Evolutionary conservation across 2,329 filamentous ascomycete genomes (phyloP).

Genomic region (Cladosporium oxysporum): DNA sequence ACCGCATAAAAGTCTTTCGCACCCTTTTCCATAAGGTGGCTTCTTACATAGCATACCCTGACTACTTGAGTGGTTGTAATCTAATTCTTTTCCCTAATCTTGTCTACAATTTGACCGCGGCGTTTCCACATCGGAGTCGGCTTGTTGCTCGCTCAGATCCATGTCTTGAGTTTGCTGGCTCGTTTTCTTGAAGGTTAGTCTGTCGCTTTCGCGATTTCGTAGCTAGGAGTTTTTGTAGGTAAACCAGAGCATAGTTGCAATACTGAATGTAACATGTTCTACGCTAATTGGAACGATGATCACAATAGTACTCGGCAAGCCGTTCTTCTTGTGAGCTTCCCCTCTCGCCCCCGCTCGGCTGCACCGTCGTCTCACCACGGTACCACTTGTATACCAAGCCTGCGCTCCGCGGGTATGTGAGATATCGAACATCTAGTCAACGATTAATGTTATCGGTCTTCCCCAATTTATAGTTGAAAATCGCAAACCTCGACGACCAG

Average conservation of each 20-base stretch:
- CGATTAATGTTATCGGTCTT: background rate
- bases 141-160: background rate
- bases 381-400: background rate
- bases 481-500: background rate
- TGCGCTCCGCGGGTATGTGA: background rate
- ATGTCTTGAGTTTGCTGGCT: background rate
- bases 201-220: background rate
- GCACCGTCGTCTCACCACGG: background rate
- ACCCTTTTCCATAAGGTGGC: background rate
- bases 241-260: background rate
- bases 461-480: background rate
- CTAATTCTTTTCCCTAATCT: background rate
- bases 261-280: background rate
- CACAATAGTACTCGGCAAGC: background rate
- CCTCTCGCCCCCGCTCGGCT: conserved; percentile 3
- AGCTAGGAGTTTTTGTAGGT: background rate
- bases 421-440: background rate
- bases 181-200: background rate
- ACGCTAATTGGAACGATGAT: background rate
- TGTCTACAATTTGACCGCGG: background rate
- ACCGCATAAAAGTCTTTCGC: conserved; percentile 1
- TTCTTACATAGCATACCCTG: background rate
- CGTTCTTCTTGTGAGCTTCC: background rate
- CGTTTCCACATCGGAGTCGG: background rate
- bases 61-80: conserved; percentile 12